These are phyloP conservation scores for Polytrichum commune DNA, from an alignment of 225 moss, liverwort and hornwort genomes.

Conservation along the genomic window DNA sequence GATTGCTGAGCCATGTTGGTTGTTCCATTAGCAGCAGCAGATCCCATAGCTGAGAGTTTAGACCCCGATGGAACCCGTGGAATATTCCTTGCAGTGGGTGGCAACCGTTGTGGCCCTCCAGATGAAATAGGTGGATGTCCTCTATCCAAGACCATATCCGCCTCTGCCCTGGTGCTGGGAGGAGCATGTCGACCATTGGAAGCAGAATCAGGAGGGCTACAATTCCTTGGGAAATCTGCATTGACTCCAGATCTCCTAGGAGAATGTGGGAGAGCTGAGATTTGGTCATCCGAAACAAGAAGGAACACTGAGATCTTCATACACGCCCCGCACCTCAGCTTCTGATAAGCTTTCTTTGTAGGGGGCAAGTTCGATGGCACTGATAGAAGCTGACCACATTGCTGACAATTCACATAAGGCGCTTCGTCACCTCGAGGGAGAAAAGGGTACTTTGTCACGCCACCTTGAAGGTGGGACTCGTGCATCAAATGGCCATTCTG, in stretches of 20 bases:
- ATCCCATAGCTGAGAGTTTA: constrained; percentile 42
- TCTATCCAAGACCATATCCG: constrained; percentile 31
- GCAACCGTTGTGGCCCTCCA: constrained; percentile 43
- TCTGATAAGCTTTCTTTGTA: constrained; percentile 58
- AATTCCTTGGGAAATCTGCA: constrained; percentile 22
- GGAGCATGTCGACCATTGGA: constrained; percentile 15
- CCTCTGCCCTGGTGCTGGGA: constrained; percentile 20
- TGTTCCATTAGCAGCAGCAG: constrained; percentile 23
- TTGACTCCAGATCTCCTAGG: constrained; percentile 27
- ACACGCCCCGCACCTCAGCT: constrained; percentile 80
- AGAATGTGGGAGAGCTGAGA: constrained; percentile 36
- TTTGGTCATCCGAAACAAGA: constrained; percentile 29
- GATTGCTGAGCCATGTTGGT: constrained; percentile 26
- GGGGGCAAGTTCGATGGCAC: constrained; percentile 70
- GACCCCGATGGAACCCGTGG: constrained; percentile 49
- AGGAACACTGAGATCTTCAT: constrained; percentile 60
- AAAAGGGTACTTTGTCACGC: constrained; percentile 47
- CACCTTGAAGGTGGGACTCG: constrained; percentile 24
- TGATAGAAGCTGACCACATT: constrained; percentile 63
- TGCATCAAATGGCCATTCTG: constrained; percentile 31
- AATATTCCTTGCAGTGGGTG: constrained; percentile 42
- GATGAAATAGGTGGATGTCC: constrained; percentile 25
- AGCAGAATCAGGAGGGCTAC: constrained; percentile 24
- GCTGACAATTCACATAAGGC: constrained; percentile 74
- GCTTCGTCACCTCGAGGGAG: constrained; percentile 68